phyloP scores from a whole-genome alignment of 768 basidiomycete species.

The Termitomyces sp. region DNA sequence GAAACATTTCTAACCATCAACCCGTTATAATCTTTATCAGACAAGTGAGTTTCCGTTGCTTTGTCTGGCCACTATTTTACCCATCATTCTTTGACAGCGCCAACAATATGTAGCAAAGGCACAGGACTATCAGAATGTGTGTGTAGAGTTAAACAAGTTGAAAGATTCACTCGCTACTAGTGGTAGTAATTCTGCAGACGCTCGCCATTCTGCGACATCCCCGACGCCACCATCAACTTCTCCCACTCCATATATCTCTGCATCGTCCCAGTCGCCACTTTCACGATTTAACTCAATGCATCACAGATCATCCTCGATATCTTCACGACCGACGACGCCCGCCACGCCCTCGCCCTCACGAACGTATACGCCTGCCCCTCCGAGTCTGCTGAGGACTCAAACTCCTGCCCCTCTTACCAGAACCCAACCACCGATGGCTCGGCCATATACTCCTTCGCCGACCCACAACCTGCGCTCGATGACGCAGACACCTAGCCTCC shows the following conservation, averaged over 20 bases:
- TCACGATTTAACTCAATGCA: slow-evolving; percentile 53
- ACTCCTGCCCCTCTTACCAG: slow-evolving; percentile 32
- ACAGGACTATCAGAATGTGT: slow-evolving; percentile 67
- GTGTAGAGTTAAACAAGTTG: slow-evolving; percentile 58
- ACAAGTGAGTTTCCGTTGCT: slow-evolving; percentile 50
- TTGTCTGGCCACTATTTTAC: slow-evolving; percentile 3
- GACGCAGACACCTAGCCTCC: slow-evolving; percentile 30
- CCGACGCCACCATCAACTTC: slow-evolving; percentile 36
- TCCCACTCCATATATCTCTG: slow-evolving; percentile 28
- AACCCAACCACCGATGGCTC: slow-evolving; percentile 17
- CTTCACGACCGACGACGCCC: slow-evolving; percentile 45
- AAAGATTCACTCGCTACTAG: slow-evolving; percentile 34
- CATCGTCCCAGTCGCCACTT: slow-evolving; percentile 33
- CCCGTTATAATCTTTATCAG: slow-evolving; percentile 30
- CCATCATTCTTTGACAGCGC: slow-evolving; percentile 37
- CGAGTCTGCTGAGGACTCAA: slow-evolving; percentile 22
- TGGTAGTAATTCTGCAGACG: slow-evolving; percentile 27
- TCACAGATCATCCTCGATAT: slow-evolving; percentile 55
- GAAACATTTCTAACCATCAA: slow-evolving; percentile 16
- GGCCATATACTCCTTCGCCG: slow-evolving; percentile 42
- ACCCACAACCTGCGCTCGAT: slow-evolving; percentile 27
- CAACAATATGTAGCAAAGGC: slow-evolving; percentile 60
- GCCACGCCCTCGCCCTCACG: slow-evolving; percentile 37
- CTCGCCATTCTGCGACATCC: slow-evolving; percentile 28
- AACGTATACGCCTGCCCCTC: slow-evolving; percentile 36